Base-by-base conservation (phyloP, 2,329 filamentous ascomycete genomes). In the Aspergillus transmontanensis region DNA sequence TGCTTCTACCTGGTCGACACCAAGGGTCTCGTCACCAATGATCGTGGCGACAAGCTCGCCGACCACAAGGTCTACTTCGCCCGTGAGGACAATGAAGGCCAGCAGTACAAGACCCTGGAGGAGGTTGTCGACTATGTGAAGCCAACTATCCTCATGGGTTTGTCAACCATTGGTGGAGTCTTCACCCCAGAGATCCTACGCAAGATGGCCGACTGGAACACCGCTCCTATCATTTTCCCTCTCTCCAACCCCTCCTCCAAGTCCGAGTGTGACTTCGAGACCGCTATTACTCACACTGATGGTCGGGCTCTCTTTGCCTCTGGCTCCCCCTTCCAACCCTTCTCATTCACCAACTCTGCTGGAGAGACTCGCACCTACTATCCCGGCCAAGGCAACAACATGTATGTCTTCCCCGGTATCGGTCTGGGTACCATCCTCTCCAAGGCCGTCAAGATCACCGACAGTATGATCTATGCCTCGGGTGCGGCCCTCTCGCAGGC, bases 1-100 rank as follows among this genome's bases (percentile, higher is more conserved):
- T 95, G 95, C 84, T 98, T 99, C 87, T 98, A 91, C 88, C 91
- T 99, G 55, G 94, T 98, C 64, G 95, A 98, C 82, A 97, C 93
- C 75, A 94, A 95, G 84, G 95, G 95, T 72, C 89, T 99, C 26
- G 94, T 99, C 58, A 97, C 95, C 67, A 85, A 86, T 66, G 94
- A 99, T 82, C 92, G 95, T 64, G 94, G 94, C 60, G 95, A 98
- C 83, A 92, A 90, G 78, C 89, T 99, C 46, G 93, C 94, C 43
- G 91, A 97, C 72, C 95, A 99, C 83, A 90, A 90, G 79, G 80
- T 88, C 68, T 89, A 89, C 81, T 90, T 90, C 72, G 84, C 87
- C 32, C 86, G 87, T 43, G 83, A 85, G 66, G 87, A 89, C 79
- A 89, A 90, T 80, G 77, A 87, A 19, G 87, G 87, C 71, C 80